Conservation (phyloP, 176 grass and related monocot genomes). For the Stipa capillata region DNA sequence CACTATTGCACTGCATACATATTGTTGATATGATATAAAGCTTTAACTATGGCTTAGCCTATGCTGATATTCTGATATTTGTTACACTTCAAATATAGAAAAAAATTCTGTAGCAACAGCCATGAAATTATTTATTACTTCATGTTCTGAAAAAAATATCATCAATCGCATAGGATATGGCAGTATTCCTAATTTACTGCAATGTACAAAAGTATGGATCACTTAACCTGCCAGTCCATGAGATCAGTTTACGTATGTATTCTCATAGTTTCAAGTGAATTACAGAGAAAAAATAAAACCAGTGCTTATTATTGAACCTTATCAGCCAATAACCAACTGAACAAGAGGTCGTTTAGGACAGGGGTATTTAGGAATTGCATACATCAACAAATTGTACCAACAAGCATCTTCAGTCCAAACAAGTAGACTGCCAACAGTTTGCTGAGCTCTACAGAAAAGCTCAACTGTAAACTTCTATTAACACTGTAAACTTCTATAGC, state of each 20-base stretch:
- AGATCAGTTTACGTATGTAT: background rate
- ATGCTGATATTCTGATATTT: too few species aligned
- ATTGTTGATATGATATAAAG: too few species aligned
- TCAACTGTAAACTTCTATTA: too few species aligned
- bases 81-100: too few species aligned
- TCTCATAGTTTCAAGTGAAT: background rate
- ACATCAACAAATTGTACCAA: too few species aligned
- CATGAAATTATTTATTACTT: background rate
- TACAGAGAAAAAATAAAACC: background rate
- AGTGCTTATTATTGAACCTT: background rate
- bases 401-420: too few species aligned
- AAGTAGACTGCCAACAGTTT: too few species aligned
- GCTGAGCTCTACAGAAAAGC: too few species aligned
- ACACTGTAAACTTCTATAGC: background rate
- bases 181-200: background rate
- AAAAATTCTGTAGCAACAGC: too few species aligned
- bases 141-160: background rate
- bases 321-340: too few species aligned
- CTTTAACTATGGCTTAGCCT: too few species aligned
- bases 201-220: background rate
- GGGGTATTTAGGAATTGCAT: background rate
- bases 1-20: too few species aligned
- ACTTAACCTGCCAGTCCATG: background rate
- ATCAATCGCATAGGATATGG: background rate
- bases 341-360: background rate